Evolutionary conservation across 2,329 filamentous ascomycete genomes (phyloP).

Genomic region (Furcasterigmium furcatum): DNA sequence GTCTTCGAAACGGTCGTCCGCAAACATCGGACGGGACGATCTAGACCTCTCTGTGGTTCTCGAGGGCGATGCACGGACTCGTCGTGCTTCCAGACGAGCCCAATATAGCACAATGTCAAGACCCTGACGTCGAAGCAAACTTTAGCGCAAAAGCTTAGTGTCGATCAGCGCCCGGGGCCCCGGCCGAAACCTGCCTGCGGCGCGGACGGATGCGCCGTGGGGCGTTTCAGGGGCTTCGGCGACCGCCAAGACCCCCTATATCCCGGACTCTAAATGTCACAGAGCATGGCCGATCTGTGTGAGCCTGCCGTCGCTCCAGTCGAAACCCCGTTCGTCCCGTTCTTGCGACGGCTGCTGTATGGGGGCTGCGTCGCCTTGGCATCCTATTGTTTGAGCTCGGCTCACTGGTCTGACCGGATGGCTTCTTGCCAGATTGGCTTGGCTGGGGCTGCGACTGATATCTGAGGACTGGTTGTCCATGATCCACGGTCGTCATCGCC

Average conservation of each 20-base stretch:
- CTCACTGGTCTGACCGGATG: too few relatives aligned
- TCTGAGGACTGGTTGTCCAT: too few relatives aligned
- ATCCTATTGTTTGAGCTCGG: too few relatives aligned
- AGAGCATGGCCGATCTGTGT: too few relatives aligned
- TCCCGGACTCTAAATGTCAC: too few relatives aligned
- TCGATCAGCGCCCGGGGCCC: neutral
- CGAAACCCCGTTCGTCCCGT: too few relatives aligned
- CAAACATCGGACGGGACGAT: neutral
- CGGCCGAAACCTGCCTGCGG: neutral
- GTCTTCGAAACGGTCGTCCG: neutral
- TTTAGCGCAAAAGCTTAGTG: neutral
- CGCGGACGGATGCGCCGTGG: neutral
- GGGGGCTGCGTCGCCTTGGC: too few relatives aligned
- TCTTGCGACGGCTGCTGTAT: too few relatives aligned
- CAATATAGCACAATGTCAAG: neutral
- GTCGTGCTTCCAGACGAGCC: neutral
- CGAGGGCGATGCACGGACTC: neutral
- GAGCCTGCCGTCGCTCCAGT: too few relatives aligned
- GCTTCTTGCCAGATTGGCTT: too few relatives aligned
- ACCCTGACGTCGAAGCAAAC: neutral
- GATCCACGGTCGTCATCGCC: too few relatives aligned
- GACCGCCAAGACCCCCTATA: neutral
- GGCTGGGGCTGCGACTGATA: too few relatives aligned
- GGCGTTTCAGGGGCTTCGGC: neutral
- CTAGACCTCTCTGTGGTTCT: neutral